These are phyloP conservation scores for Cutaneotrichosporon sp. DNA, from an alignment of 1,284 basidiomycete genomes.

Conservation along the genomic window DNA sequence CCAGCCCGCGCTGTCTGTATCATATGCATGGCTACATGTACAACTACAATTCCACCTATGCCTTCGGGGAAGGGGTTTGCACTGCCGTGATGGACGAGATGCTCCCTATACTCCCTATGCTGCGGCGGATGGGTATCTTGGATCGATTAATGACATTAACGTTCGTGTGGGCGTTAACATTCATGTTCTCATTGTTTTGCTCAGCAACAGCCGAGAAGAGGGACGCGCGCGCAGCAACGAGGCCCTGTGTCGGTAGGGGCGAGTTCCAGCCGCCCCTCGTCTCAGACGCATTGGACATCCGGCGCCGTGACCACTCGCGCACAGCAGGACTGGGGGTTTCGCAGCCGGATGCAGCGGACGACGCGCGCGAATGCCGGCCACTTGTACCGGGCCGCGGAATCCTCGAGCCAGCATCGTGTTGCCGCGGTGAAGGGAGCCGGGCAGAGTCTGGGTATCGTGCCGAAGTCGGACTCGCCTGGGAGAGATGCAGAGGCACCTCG, in stretches of 20 bases:
- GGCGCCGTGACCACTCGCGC: too few species aligned
- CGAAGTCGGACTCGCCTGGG: background rate
- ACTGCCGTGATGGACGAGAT: background rate
- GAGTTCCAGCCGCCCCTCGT: background rate
- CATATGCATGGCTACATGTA: slow-evolving; percentile 9
- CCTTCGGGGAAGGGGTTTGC: background rate
- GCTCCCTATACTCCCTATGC: background rate
- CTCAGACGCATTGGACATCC: background rate
- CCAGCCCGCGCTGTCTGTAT: slow-evolving; percentile 2
- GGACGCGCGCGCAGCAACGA: background rate
- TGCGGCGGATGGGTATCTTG: background rate
- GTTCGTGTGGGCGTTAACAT: too few species aligned
- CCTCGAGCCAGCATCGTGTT: background rate
- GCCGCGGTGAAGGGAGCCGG: background rate
- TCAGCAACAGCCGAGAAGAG: background rate
- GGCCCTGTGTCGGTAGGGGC: background rate
- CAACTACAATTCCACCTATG: background rate
- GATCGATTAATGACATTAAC: background rate
- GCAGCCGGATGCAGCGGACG: background rate
- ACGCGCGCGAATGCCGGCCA: background rate
- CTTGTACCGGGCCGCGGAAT: slow-evolving; percentile 1
- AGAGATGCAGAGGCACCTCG: background rate
- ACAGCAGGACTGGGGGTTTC: background rate
- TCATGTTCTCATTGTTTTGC: background rate
- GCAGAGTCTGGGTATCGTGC: too few species aligned